phyloP scores from a whole-genome alignment of 495 filamentous ascomycete species.

The Chaetomium cochliodes region DNA sequence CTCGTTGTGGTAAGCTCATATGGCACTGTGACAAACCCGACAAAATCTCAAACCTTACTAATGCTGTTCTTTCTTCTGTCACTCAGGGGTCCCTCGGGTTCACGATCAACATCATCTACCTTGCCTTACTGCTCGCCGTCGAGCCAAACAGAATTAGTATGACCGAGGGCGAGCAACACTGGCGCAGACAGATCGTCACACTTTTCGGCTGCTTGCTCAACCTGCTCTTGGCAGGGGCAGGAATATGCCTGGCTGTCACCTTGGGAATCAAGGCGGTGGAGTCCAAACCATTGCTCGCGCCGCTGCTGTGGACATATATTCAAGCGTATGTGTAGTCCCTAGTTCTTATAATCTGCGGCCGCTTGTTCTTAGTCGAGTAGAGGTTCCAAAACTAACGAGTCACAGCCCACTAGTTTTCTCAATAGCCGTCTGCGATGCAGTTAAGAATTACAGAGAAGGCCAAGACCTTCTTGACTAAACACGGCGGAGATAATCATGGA shows the following conservation, averaged over 20 bases:
- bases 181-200: slow-evolving; percentile 33
- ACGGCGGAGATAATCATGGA: neutral
- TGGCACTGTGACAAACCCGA: no score
- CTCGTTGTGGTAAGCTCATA: slow-evolving; percentile 24
- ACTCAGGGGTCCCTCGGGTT: slow-evolving; percentile 30
- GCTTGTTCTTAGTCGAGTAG: neutral
- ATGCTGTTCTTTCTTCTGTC: neutral
- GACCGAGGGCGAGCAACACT: slow-evolving; percentile 37
- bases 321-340: slow-evolving; percentile 27
- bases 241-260: slow-evolving; percentile 26
- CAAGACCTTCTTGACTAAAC: slow-evolving; percentile 33
- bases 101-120: slow-evolving; percentile 27
- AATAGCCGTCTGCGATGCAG: slow-evolving; percentile 31
- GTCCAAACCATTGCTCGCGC: slow-evolving; percentile 29
- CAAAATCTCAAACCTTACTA: neutral
- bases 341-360: neutral
- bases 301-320: slow-evolving; percentile 26
- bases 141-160: slow-evolving; percentile 27
- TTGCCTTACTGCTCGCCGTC: slow-evolving; percentile 26
- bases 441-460: slow-evolving; percentile 36
- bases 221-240: slow-evolving; percentile 30
- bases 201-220: slow-evolving; percentile 33
- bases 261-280: slow-evolving; percentile 25
- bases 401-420: slow-evolving; percentile 26
- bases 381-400: slow-evolving; percentile 13